Evolutionary conservation across 2,329 filamentous ascomycete genomes (phyloP), one percentile per base, ranked within the genome.

Genomic region (Pseudonectria buxi): DNA sequence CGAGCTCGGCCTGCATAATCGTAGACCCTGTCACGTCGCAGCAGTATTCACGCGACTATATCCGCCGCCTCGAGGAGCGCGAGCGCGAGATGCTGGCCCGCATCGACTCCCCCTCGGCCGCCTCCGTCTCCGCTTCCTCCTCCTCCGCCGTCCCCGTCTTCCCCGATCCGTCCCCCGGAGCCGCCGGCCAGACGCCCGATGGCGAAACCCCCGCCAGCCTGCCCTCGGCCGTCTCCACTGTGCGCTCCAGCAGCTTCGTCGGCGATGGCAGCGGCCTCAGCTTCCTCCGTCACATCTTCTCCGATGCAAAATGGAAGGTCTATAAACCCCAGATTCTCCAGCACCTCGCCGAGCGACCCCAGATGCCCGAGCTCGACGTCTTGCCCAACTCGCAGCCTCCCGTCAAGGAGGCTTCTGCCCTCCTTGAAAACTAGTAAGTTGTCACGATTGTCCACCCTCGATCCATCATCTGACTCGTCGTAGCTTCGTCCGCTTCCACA

Each of bases 1-100:
- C 86, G 30, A 73, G 77, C 29, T 77, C 83, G 55, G 78, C 83
- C 36, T 94, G 87, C 25, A 36, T 44, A 10, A 41, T 44, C 9
- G 41, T 44, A 22, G 41, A 44, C 13, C 35, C 41, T 13, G 32
- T 44, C 25, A 44, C 41, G 9, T 41, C 38, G 14, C 35, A 41
- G 32, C 33, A 40, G 31, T 44, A 44, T 16, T 35, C 41, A 2
- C 34, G 41, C 4, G 41, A 44, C 28, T 40, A 41, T 29, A 44
- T 41, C 26, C 32, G 33, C 13, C 37, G 33, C 11, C 31, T 44
- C 10, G 37, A 44, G 41, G 28, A 41, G 32, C 31, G 32, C 2
- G 41, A 44, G 35, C 30, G 26, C 15, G 37, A 44, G 35, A 32
- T 44, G 25, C 41, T 35, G 13, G n/a, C 24, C 28, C 38, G 32